Evolutionary conservation across 2,329 filamentous ascomycete species (phyloP), one percentile per base, ranked within the genome.

Genomic region (Microdochium nivale): DNA sequence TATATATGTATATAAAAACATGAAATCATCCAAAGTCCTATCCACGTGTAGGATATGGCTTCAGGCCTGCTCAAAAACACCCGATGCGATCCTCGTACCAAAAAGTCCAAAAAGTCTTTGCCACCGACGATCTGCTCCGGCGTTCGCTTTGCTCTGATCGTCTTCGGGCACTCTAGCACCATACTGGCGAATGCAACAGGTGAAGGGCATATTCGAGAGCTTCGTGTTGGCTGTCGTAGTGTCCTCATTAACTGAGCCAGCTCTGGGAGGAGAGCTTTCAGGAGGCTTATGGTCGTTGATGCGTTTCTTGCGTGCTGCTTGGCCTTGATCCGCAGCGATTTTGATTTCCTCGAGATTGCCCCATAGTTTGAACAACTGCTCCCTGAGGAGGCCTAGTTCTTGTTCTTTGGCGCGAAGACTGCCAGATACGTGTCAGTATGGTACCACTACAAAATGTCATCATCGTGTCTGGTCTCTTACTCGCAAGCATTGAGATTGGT

Each of bases 341-440:
- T 87, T 89, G 48, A 72, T 66, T 63, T 95, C 89, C 62, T 91
- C 84, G 1, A 96, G 73, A 54, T 96, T 81, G 1, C 92, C 92
- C 91, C 92, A 97, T 1, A 96, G 73, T 33, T 81, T 71, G 63
- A 86, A 92, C 51, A 96, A 73, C 58, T 79, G 84, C 58, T 95
- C 81, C 49, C 81, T 78, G 3, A 96, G 69, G 7, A 65, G 55
- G 2, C 60, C 63, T 1, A 94, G 69, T 1, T 69, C 61, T 0
- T 65, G 49, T 2, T 67, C 59, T 46, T 86, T 70, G n/a, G 67
- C 63, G 21, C 75, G 77, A 32, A 96, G 74, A 65, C 83, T 82
- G 44, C 24, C 19, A 2, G 7, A 19, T 13, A 46, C 24, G 25
- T 33, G 24, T 43, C n/a, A 8, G 35, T 32, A 50, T n/a, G n/a